These are phyloP conservation scores for Diplodia seriata DNA, from an alignment of 2,329 filamentous ascomycete genomes.

Conservation along the genomic window DNA sequence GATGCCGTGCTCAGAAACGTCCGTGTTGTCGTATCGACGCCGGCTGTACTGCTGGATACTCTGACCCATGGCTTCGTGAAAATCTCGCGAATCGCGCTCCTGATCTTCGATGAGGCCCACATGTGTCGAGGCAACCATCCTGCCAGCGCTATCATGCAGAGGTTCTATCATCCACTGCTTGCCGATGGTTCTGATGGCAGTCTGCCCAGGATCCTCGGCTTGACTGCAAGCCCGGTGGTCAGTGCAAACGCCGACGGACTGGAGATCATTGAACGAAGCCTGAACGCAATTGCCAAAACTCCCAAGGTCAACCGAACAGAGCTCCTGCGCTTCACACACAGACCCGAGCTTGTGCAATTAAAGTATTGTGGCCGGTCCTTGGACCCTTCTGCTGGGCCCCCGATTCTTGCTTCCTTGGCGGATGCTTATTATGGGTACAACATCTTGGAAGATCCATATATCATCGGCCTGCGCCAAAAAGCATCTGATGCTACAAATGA, in stretches of 20 bases:
- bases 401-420: conserved; percentile 37
- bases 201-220: conserved; percentile 73
- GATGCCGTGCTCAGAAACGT: conserved; percentile 68
- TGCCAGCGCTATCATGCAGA: conserved; percentile 73
- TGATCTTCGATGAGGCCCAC: conserved; percentile 90
- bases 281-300: conserved; percentile 73
- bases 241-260: conserved; percentile 64
- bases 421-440: conserved; percentile 41
- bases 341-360: conserved; percentile 62
- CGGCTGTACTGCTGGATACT: conserved; percentile 76
- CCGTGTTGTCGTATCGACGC: conserved; percentile 78
- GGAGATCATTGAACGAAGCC: conserved; percentile 68
- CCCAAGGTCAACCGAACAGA: conserved; percentile 74
- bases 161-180: conserved; percentile 68
- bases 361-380: not conserved
- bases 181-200: conserved; percentile 38
- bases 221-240: conserved; percentile 81
- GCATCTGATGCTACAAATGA: conserved; percentile 38
- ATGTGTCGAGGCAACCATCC: conserved; percentile 71
- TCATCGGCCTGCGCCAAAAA: conserved; percentile 43
- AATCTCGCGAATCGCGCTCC: conserved; percentile 67
- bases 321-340: conserved; percentile 71
- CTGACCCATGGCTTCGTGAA: conserved; percentile 75
- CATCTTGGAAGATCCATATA: conserved; percentile 50
- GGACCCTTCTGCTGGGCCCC: conserved; percentile 20